A percentile compares a stretch with the other conserved stretches of the same genome.
phyloP scores from a whole-genome alignment of 2,329 filamentous ascomycete genomes.

The Arthrobotrys sphaeroides region DNA sequence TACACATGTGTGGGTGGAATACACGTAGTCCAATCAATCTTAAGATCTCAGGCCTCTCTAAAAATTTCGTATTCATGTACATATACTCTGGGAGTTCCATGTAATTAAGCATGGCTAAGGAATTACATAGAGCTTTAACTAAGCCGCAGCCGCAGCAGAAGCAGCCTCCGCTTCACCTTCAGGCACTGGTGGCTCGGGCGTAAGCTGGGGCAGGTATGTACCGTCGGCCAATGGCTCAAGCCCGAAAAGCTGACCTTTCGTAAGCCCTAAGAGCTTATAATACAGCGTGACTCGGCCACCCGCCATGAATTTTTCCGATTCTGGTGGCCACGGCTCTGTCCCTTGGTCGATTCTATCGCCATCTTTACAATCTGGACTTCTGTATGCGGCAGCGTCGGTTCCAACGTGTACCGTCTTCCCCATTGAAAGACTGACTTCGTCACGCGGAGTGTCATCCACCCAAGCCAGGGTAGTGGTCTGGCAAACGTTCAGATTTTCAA shows the following conservation, averaged over 20 bases:
- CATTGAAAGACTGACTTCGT: not conserved
- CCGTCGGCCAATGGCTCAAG: constrained; percentile 13
- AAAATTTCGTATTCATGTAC: too few relatives aligned
- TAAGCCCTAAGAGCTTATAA: constrained; percentile 10
- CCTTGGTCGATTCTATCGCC: constrained; percentile 23
- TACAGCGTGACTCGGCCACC: constrained; percentile 26
- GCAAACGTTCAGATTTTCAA: constrained; percentile 13
- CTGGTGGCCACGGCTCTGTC: constrained; percentile 21
- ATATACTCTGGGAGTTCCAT: too few relatives aligned
- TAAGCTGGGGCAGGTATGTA: not conserved
- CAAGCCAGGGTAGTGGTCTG: constrained; percentile 13
- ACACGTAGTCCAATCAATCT: too few relatives aligned
- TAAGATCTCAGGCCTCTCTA: too few relatives aligned
- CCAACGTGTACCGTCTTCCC: constrained; percentile 12
- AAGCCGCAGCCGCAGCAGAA: too few relatives aligned
- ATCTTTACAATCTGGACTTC: constrained; percentile 5
- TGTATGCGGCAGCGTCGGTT: constrained; percentile 1
- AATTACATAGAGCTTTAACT: too few relatives aligned
- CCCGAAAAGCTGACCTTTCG: constrained; percentile 1
- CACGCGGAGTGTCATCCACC: not conserved
- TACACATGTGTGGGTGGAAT: too few relatives aligned
- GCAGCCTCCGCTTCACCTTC: too few relatives aligned
- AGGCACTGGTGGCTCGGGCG: not conserved
- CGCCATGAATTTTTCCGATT: not conserved
- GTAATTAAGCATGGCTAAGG: too few relatives aligned